Conservation (phyloP, 2,329 filamentous ascomycete genomes). For the Lachnellula cervina region DNA sequence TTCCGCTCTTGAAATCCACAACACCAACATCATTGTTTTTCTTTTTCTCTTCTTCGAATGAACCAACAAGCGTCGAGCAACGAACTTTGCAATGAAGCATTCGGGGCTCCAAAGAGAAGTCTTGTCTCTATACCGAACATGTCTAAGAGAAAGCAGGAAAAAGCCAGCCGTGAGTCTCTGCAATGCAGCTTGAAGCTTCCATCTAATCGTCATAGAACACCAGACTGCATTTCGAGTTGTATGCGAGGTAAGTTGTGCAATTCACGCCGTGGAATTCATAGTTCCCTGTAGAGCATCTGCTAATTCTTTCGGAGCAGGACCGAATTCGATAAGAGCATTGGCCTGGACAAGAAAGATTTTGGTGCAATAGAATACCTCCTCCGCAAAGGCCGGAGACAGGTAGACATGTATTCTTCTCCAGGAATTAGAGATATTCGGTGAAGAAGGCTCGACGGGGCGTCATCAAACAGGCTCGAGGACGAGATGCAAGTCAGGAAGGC, state of each 20-base stretch:
- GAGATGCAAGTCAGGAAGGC: slow-evolving; percentile 11
- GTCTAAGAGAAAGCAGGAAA: slow-evolving; percentile 71
- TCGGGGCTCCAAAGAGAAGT: slow-evolving; percentile 92
- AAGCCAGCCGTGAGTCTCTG: slow-evolving; percentile 64
- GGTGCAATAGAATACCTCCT: slow-evolving; percentile 63
- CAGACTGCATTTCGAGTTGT: slow-evolving; percentile 57
- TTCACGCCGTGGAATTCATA: neutral
- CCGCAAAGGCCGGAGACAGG: slow-evolving; percentile 59
- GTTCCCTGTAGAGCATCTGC: neutral
- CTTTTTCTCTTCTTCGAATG: neutral
- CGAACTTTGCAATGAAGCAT: slow-evolving; percentile 43
- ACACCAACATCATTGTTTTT: neutral
- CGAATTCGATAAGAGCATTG: slow-evolving; percentile 67
- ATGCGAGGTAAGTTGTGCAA: slow-evolving; percentile 49
- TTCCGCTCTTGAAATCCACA: neutral
- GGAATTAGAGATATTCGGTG: slow-evolving; percentile 57
- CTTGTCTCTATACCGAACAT: slow-evolving; percentile 77
- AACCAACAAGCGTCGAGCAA: neutral
- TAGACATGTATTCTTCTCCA: slow-evolving; percentile 61
- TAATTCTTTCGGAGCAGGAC: slow-evolving; percentile 41
- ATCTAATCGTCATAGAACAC: slow-evolving; percentile 40
- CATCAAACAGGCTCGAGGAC: neutral
- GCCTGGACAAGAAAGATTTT: slow-evolving; percentile 65
- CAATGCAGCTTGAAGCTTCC: slow-evolving; percentile 5
- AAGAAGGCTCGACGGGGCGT: neutral